phyloP scores from a whole-genome alignment of 129 eudicot species.

The Flaveria brownii region DNA sequence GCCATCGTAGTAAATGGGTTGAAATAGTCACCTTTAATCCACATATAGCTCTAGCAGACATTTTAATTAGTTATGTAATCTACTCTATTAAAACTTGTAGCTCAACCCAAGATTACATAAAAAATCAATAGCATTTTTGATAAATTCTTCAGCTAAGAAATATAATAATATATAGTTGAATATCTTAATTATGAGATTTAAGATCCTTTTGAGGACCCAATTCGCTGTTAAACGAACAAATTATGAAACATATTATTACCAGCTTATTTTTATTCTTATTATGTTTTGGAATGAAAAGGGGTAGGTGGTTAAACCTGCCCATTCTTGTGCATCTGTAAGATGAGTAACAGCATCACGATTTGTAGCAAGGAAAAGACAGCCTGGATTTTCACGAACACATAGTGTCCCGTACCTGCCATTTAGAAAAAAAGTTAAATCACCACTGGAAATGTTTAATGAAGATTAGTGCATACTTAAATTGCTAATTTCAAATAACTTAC shows the following conservation, averaged over 20 bases:
- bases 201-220: constrained; percentile 15
- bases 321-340: constrained; percentile 97
- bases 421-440: constrained; percentile 11
- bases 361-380: constrained; percentile 96
- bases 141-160: constrained; percentile 7
- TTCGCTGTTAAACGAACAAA: constrained; percentile 5
- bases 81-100: not conserved
- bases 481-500: constrained; percentile 52
- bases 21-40: not conserved
- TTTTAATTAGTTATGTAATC: constrained; percentile 2
- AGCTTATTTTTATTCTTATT: not conserved
- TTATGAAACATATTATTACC: constrained; percentile 1
- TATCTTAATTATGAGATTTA: not conserved
- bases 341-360: constrained; percentile 98
- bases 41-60: constrained; percentile 9
- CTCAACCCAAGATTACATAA: not conserved
- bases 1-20: not conserved
- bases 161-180: not conserved
- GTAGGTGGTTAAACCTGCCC: constrained; percentile 80
- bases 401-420: constrained; percentile 81
- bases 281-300: not conserved
- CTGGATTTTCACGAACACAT: constrained; percentile 97
- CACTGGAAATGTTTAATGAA: not conserved
- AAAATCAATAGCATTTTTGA: not conserved
- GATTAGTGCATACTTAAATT: constrained; percentile 8